Evolutionary conservation across 345 rosid species (phyloP).

Genomic region (Alliaria petiolata): DNA sequence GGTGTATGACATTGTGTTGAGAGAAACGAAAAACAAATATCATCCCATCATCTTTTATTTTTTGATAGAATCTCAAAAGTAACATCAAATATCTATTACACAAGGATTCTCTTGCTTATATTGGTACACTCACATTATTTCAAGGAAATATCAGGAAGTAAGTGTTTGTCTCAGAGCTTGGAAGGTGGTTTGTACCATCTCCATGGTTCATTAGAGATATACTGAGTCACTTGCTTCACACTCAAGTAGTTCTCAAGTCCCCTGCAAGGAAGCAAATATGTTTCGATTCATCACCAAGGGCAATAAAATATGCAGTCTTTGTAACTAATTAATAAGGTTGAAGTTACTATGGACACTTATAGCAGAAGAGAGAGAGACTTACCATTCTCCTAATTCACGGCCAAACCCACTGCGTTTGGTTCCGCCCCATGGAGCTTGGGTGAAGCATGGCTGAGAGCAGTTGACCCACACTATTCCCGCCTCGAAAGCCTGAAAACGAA

Average conservation of each 20-base stretch:
- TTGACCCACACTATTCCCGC: constrained; percentile 93
- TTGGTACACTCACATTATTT: neutral
- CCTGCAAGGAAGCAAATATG: constrained; percentile 42
- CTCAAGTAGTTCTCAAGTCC: constrained; percentile 87
- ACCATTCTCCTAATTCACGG: constrained; percentile 99
- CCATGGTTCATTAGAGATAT: constrained; percentile 79
- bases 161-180: constrained; percentile 45
- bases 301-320: neutral
- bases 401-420: constrained; percentile 94
- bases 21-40: neutral
- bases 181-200: constrained; percentile 88
- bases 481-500: constrained; percentile 54
- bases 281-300: neutral
- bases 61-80: neutral
- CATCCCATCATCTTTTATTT: neutral
- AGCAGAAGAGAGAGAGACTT: constrained; percentile 7
- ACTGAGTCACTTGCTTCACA: constrained; percentile 91
- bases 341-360: neutral
- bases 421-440: constrained; percentile 99
- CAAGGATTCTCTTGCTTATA: neutral
- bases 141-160: neutral
- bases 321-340: neutral
- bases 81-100: neutral
- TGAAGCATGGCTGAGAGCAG: constrained; percentile 97
- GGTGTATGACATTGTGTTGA: neutral